Evolutionary conservation across 352 stramenopile genomes (phyloP).

Genomic region (Phytophthora agathidicida): DNA sequence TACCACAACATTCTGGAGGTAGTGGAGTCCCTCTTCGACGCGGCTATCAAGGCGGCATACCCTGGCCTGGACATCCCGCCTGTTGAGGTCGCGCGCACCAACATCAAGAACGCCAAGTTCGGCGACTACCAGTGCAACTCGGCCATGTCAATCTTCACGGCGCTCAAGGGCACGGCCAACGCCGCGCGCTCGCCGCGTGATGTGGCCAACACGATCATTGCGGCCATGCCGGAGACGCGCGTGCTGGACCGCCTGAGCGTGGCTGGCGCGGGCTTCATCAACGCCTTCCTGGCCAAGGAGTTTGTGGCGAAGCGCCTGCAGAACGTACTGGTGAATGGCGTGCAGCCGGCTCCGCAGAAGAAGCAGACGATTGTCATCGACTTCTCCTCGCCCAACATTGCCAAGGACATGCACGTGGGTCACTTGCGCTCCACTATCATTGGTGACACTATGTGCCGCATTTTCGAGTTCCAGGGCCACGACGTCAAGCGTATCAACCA

Average conservation of each 20-base stretch:
- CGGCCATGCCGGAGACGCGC: constrained; percentile 78
- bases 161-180: constrained; percentile 91
- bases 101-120: constrained; percentile 84
- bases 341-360: constrained; percentile 84
- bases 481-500: constrained; percentile 87
- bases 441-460: constrained; percentile 85
- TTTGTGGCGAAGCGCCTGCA: constrained; percentile 79
- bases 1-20: constrained; percentile 81
- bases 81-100: constrained; percentile 77
- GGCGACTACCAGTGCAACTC: constrained; percentile 99
- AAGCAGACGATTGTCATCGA: constrained; percentile 79
- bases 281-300: constrained; percentile 91
- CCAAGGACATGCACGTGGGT: constrained; percentile 91
- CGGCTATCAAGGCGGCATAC: constrained; percentile 75
- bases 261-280: constrained; percentile 98
- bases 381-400: constrained; percentile 89
- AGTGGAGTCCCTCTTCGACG: constrained; percentile 77
- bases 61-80: constrained; percentile 56
- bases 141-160: constrained; percentile 96
- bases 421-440: constrained; percentile 93
- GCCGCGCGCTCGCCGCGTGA: constrained; percentile 80
- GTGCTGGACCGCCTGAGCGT: constrained; percentile 92
- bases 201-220: constrained; percentile 92
- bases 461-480: constrained; percentile 88
- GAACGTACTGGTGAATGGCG: constrained; percentile 76